Conservation (phyloP, 192 early-diverging fungal genomes). For the Backusella morwellensis region DNA sequence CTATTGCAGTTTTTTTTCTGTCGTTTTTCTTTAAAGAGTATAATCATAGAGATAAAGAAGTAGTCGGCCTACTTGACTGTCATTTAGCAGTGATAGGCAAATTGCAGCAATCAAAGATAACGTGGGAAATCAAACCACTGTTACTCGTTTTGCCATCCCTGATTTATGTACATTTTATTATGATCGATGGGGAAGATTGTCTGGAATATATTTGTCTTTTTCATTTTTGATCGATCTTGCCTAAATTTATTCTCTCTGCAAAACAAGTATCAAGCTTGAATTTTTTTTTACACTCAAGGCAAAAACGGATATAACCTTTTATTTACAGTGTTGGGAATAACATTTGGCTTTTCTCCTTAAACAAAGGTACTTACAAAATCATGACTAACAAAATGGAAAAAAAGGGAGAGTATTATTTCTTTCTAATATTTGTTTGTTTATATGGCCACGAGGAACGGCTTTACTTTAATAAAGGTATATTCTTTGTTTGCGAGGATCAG, state of each 20-base stretch:
- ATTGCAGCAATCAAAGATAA: not conserved
- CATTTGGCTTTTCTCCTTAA: not conserved
- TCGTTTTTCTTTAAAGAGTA: not conserved
- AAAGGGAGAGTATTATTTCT: not conserved
- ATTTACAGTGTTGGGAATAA: no score
- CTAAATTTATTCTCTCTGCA: not conserved
- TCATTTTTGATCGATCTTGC: not conserved
- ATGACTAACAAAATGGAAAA: no score
- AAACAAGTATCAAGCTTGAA: not conserved
- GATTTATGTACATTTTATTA: not conserved
- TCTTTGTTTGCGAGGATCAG: not conserved
- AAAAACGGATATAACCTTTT: not conserved
- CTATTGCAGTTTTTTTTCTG: no score
- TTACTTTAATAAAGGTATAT: no score
- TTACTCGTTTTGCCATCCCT: not conserved
- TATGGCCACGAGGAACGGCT: no score
- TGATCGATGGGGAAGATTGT: not conserved
- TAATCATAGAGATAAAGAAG: not conserved
- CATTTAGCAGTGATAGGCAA: not conserved
- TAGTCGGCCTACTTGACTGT: not conserved
- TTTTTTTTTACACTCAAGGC: not conserved
- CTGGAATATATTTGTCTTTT: not conserved
- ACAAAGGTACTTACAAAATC: not conserved
- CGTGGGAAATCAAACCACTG: not conserved
- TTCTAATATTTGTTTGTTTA: not conserved